Evolutionary conservation across 345 rosid genomes (phyloP).

Genomic region (Rhodamnia rubescens): DNA sequence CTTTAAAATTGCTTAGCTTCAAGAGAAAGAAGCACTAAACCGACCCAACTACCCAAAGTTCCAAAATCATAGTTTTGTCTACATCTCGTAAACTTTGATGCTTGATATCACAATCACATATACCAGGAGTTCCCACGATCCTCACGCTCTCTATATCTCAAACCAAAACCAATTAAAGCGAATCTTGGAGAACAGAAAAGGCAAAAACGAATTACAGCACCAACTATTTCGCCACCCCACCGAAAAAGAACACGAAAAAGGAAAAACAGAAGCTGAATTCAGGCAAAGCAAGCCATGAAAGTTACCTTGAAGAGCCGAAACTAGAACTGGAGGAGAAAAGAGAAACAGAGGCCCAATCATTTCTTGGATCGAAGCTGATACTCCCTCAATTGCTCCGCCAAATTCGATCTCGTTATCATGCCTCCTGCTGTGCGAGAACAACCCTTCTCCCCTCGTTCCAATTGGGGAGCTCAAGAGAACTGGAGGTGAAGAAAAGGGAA

Average conservation of each 20-base stretch:
- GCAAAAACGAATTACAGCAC: not conserved
- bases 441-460: not conserved
- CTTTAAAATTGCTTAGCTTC: not conserved
- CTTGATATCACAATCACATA: not conserved
- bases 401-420: slow-evolving; percentile 96
- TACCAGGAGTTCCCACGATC: not conserved
- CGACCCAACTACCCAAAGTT: not conserved
- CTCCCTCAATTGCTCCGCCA: slow-evolving; percentile 88
- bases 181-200: not conserved
- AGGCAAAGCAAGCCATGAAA: not conserved
- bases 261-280: not conserved
- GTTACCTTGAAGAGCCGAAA: slow-evolving; percentile 63
- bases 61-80: not conserved
- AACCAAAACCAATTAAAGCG: not conserved
- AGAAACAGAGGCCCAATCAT: slow-evolving; percentile 97
- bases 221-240: not conserved
- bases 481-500: not conserved
- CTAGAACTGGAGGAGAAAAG: slow-evolving; percentile 86
- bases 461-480: not conserved
- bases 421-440: not conserved
- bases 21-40: not conserved
- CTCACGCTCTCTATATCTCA: not conserved
- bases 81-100: not conserved
- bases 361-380: slow-evolving; percentile 93
- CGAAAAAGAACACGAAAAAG: not conserved